Conservation (phyloP, 495 filamentous ascomycete species). For the Penicillium turbatum region DNA sequence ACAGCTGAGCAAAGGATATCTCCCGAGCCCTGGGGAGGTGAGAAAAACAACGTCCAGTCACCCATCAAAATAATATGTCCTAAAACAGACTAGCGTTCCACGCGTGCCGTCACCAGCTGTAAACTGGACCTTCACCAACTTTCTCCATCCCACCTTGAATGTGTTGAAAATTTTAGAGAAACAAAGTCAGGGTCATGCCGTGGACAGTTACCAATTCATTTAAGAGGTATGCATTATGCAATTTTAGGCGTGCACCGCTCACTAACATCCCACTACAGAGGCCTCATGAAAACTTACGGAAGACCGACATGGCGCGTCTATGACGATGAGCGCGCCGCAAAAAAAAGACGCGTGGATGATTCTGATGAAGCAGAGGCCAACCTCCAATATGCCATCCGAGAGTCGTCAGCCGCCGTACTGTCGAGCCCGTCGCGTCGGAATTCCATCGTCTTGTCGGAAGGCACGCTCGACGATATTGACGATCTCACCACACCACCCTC, state of each 20-base stretch:
- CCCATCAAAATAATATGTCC: constrained; percentile 28
- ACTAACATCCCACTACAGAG: constrained; percentile 25
- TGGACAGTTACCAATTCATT: constrained; percentile 57
- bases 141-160: constrained; percentile 14
- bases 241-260: neutral
- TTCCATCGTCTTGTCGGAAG: constrained; percentile 45
- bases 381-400: constrained; percentile 46
- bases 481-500: constrained; percentile 49
- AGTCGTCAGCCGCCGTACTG: constrained; percentile 45
- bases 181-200: constrained; percentile 43
- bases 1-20: constrained; percentile 19
- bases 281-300: constrained; percentile 52
- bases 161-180: constrained; percentile 5
- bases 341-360: constrained; percentile 48
- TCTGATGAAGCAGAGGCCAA: constrained; percentile 46
- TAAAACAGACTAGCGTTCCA: constrained; percentile 30
- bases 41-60: neutral
- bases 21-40: neutral
- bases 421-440: constrained; percentile 50
- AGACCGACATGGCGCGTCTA: constrained; percentile 48
- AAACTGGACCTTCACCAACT: constrained; percentile 10
- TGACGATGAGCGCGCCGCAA: constrained; percentile 44
- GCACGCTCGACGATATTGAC: constrained; percentile 40
- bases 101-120: constrained; percentile 27
- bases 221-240: constrained; percentile 40